phyloP scores from a whole-genome alignment of 306 rosid genomes.

The Prunus campanulata region DNA sequence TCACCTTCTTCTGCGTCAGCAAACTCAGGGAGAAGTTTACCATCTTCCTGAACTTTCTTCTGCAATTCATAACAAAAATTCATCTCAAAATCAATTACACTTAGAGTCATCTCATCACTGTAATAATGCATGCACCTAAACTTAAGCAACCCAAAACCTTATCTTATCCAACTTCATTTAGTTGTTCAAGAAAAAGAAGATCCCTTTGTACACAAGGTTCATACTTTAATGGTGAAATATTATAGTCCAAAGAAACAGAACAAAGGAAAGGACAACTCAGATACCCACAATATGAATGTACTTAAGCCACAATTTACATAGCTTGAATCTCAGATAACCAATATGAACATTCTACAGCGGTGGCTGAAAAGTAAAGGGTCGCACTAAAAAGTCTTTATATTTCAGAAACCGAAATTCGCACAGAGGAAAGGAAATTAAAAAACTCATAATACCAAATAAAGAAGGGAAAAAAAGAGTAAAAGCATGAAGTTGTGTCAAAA shows the following conservation, averaged over 20 bases:
- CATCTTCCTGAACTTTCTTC: slow-evolving; percentile 58
- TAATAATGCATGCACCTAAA: background rate
- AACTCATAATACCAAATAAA: background rate
- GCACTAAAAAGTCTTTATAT: background rate
- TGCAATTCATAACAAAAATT: slow-evolving; percentile 24
- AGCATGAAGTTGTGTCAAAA: slow-evolving; percentile 2
- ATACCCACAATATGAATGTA: background rate
- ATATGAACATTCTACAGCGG: background rate
- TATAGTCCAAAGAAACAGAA: background rate
- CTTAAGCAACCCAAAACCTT: background rate
- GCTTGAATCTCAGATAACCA: background rate
- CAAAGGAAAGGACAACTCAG: background rate
- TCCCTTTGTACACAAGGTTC: background rate
- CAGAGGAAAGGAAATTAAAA: background rate
- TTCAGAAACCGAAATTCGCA: background rate
- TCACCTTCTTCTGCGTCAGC: slow-evolving; percentile 78
- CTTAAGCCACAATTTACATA: background rate
- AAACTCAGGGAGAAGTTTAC: slow-evolving; percentile 71
- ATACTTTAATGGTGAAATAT: background rate
- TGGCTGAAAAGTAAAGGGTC: background rate
- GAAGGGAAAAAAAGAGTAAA: background rate
- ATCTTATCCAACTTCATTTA: slow-evolving; percentile 3
- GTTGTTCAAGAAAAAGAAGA: background rate
- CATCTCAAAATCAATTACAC: slow-evolving; percentile 20
- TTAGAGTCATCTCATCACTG: background rate